Conservation (phyloP, 2,329 filamentous ascomycete genomes). For the Venturia nashicola region DNA sequence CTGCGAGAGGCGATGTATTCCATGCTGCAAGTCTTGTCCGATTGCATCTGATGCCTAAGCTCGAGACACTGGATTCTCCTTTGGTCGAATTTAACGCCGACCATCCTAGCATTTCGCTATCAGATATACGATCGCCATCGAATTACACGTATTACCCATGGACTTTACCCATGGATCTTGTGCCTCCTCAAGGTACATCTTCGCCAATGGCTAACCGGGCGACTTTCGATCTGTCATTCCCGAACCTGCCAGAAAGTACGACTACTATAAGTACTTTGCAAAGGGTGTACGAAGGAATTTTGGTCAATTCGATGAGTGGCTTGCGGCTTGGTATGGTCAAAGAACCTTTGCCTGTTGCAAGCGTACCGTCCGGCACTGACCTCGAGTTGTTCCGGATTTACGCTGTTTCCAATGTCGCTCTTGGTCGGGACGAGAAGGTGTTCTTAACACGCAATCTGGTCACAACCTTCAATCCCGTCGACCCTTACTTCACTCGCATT, state of each 20-base stretch:
- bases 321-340: constrained; percentile 55
- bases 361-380: constrained; percentile 11
- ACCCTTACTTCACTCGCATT: constrained; percentile 73
- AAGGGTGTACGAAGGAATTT: constrained; percentile 45
- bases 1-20: constrained; percentile 70
- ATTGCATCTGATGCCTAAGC: constrained; percentile 58
- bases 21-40: constrained; percentile 79
- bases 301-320: constrained; percentile 49
- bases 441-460: constrained; percentile 62
- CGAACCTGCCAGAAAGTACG: constrained; percentile 38
- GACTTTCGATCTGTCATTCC: constrained; percentile 60
- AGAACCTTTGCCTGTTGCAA: constrained; percentile 30
- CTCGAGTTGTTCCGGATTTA: constrained; percentile 55
- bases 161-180: constrained; percentile 67
- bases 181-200: constrained; percentile 69
- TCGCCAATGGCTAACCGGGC: constrained; percentile 56
- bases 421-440: constrained; percentile 81
- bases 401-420: constrained; percentile 64
- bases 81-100: constrained; percentile 40
- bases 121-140: constrained; percentile 46
- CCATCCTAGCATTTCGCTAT: constrained; percentile 42
- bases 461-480: constrained; percentile 56
- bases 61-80: constrained; percentile 44
- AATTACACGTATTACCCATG: constrained; percentile 87
- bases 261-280: constrained; percentile 38